These are phyloP conservation scores for Rhizopogon sp. DNA, from an alignment of 768 basidiomycete species.

Conservation along the genomic window DNA sequence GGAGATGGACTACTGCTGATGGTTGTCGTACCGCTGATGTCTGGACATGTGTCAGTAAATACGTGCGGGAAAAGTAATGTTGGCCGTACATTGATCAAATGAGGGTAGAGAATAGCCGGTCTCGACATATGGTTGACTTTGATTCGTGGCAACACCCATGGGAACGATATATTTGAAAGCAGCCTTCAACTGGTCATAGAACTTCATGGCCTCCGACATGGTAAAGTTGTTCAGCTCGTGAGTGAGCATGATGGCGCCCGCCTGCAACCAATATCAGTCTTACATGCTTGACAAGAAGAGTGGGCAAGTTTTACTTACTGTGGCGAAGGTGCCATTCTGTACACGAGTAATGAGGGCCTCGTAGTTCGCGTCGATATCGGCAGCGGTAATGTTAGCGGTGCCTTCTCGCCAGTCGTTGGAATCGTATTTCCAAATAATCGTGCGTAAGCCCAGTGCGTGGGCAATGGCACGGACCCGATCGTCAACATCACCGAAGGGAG, in stretches of 20 bases:
- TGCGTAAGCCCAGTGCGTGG: constrained; percentile 58
- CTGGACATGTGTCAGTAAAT: constrained; percentile 5
- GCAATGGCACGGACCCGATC: constrained; percentile 74
- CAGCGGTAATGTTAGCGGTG: constrained; percentile 36
- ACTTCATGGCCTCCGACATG: constrained; percentile 55
- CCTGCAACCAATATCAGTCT: constrained; percentile 20
- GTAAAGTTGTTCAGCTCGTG: constrained; percentile 61
- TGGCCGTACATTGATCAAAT: constrained; percentile 42
- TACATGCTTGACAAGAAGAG: too few species aligned
- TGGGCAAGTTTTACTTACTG: constrained; percentile 19
- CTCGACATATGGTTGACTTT: constrained; percentile 49
- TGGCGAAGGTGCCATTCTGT: constrained; percentile 35
- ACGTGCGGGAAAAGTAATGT: background rate
- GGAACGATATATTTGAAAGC: constrained; percentile 49
- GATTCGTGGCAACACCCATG: constrained; percentile 46
- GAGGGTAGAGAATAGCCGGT: constrained; percentile 34
- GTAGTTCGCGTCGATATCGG: constrained; percentile 50
- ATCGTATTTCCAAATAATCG: constrained; percentile 71
- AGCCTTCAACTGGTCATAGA: constrained; percentile 37
- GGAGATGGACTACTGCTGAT: constrained; percentile 2
- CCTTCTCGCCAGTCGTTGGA: constrained; percentile 72
- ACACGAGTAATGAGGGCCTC: constrained; percentile 45
- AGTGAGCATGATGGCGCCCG: constrained; percentile 48
- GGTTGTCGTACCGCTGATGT: constrained; percentile 22
- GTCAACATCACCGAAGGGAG: constrained; percentile 67